These are phyloP conservation scores for Protomyces lactucae-debilis DNA, from an alignment of 1,139 yeast genomes.

Conservation along the genomic window DNA sequence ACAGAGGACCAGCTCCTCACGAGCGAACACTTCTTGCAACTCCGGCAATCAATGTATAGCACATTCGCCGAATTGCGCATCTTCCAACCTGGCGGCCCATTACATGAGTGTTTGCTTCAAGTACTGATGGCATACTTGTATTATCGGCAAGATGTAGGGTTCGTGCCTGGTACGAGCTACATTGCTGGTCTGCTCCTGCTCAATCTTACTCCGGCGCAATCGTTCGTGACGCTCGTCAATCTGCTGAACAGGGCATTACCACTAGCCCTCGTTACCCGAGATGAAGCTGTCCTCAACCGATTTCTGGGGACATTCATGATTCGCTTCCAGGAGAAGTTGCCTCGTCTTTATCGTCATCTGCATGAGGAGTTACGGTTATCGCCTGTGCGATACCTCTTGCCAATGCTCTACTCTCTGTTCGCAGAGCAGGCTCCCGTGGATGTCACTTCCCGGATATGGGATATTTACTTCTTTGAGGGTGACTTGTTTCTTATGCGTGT, in stretches of 20 bases:
- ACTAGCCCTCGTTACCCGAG: conserved; percentile 38
- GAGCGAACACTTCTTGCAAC: background rate
- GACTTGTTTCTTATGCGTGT: conserved; percentile 50
- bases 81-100: conserved; percentile 42
- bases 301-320: conserved; percentile 47
- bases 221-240: conserved; percentile 48
- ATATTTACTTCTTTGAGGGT: conserved; percentile 59
- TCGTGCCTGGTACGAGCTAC: conserved; percentile 34
- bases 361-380: conserved; percentile 40
- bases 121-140: conserved; percentile 39
- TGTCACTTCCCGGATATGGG: conserved; percentile 46
- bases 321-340: conserved; percentile 46
- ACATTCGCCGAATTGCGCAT: conserved; percentile 47
- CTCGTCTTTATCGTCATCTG: conserved; percentile 52
- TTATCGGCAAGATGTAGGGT: conserved; percentile 36
- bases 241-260: conserved; percentile 42
- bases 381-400: conserved; percentile 41
- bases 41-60: conserved; percentile 37
- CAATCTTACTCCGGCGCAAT: conserved; percentile 40
- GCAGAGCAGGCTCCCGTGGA: conserved; percentile 41
- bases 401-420: conserved; percentile 41
- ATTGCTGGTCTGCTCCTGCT: conserved; percentile 46
- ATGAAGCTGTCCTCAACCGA: conserved; percentile 38
- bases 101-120: conserved; percentile 40
- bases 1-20: conserved; percentile 4